Conservation (phyloP, 495 filamentous ascomycete species). For the Tricharina praecox region DNA sequence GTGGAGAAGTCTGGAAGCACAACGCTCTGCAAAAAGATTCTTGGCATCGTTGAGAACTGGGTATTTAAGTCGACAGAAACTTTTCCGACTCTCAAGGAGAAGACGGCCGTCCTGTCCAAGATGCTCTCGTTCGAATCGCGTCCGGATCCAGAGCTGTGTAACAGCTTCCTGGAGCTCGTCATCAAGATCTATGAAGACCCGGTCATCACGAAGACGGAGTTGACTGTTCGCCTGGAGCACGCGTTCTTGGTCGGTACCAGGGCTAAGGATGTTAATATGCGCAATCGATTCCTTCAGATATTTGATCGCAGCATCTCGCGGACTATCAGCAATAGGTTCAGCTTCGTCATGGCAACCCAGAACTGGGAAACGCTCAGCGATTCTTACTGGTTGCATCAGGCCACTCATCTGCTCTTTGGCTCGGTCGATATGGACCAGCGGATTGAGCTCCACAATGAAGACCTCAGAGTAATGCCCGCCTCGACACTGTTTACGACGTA, state of each 20-base stretch:
- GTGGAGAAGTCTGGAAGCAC: constrained; percentile 85
- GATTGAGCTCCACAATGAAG: constrained; percentile 59
- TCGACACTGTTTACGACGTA: constrained; percentile 53
- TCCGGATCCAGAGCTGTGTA: constrained; percentile 62
- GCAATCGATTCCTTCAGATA: constrained; percentile 85
- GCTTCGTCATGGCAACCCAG: constrained; percentile 78
- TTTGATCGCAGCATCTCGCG: constrained; percentile 83
- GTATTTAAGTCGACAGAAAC: constrained; percentile 84
- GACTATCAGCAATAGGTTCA: constrained; percentile 65
- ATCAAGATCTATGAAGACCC: constrained; percentile 95
- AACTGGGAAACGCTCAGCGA: constrained; percentile 94
- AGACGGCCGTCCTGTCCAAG: constrained; percentile 89
- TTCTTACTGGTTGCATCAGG: constrained; percentile 92
- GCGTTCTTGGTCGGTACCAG: constrained; percentile 91
- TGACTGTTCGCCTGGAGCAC: constrained; percentile 91
- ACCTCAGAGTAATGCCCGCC: constrained; percentile 58
- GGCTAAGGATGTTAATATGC: constrained; percentile 90
- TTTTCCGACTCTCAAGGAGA: constrained; percentile 93
- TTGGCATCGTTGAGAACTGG: constrained; percentile 90
- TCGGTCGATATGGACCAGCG: constrained; percentile 68
- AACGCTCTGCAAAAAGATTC: constrained; percentile 70
- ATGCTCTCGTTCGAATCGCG: constrained; percentile 90
- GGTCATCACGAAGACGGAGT: constrained; percentile 82
- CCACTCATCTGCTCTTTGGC: constrained; percentile 75
- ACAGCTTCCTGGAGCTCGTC: constrained; percentile 84